phyloP scores from a whole-genome alignment of 345 rosid genomes.

The Pistacia integerrima region DNA sequence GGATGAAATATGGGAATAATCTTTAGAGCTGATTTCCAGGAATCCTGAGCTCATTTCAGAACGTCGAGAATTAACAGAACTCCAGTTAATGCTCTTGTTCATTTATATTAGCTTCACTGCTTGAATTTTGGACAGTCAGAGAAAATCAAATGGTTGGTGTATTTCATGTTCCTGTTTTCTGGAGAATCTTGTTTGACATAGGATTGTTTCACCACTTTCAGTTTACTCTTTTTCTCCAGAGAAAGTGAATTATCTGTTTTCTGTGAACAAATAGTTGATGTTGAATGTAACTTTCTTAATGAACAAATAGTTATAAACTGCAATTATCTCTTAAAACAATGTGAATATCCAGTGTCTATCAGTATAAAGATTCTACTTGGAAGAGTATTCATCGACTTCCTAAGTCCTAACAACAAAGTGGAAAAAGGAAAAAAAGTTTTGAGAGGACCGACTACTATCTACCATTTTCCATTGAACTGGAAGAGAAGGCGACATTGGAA shows the following conservation, averaged over 20 bases:
- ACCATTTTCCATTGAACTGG: conserved; percentile 32
- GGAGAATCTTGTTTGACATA: background rate
- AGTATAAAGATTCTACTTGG: too few relatives aligned
- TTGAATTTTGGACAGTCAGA: too few relatives aligned
- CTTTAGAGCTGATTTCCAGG: conserved; percentile 28
- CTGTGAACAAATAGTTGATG: background rate
- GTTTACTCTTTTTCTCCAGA: background rate
- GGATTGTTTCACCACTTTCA: too few relatives aligned
- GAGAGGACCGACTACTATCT: conserved; percentile 29
- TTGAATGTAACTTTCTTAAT: background rate
- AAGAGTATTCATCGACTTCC: too few relatives aligned
- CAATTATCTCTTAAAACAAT: too few relatives aligned
- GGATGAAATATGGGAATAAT: conserved; percentile 27
- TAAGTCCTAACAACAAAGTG: background rate
- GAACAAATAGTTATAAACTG: background rate
- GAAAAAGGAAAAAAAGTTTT: background rate
- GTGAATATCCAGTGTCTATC: too few relatives aligned
- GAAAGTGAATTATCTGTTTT: too few relatives aligned
- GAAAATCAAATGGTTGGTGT: background rate
- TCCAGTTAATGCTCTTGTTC: conserved; percentile 1
- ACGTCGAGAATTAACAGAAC: conserved; percentile 22
- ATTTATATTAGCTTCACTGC: too few relatives aligned
- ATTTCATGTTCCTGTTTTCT: background rate
- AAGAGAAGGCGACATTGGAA: conserved; percentile 35
- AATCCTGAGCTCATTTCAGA: conserved; percentile 20